Evolutionary conservation across 306 rosid genomes (phyloP).

Genomic region (Cucumis melo): DNA sequence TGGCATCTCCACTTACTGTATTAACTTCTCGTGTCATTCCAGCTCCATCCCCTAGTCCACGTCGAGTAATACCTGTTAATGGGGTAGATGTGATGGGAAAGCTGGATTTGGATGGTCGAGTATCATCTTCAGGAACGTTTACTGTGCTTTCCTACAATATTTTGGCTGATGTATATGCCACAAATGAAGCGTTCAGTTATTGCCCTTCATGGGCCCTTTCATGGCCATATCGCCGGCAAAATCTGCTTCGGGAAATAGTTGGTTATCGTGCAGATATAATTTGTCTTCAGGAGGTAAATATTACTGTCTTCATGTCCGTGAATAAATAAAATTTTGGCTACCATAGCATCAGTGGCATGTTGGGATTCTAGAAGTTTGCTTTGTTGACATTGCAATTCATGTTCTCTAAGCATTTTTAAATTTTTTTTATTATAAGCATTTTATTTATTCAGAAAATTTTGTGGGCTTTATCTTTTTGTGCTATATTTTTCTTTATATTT

Average conservation of each 20-base stretch:
- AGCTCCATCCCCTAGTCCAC: slow-evolving; percentile 90
- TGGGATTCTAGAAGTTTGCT: neutral
- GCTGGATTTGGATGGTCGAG: slow-evolving; percentile 62
- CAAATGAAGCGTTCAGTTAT: slow-evolving; percentile 62
- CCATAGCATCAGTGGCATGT: neutral
- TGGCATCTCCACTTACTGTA: slow-evolving; percentile 52
- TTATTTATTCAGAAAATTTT: neutral
- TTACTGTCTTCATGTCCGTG: slow-evolving; percentile 5
- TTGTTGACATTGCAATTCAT: neutral
- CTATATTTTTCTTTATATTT: no score
- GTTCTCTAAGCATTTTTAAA: neutral
- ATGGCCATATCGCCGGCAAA: slow-evolving; percentile 98
- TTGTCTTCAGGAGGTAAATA: slow-evolving; percentile 94
- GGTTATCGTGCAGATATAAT: slow-evolving; percentile 89
- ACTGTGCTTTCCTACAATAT: slow-evolving; percentile 90
- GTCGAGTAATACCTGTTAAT: slow-evolving; percentile 42
- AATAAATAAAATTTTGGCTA: neutral
- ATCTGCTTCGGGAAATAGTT: slow-evolving; percentile 84
- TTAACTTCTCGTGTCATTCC: slow-evolving; percentile 86
- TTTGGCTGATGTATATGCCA: slow-evolving; percentile 72
- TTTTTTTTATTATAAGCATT: no score
- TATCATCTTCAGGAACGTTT: slow-evolving; percentile 63
- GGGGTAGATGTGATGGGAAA: slow-evolving; percentile 65
- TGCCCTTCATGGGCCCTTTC: slow-evolving; percentile 99
- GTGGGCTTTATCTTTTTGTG: neutral